A percentile compares a stretch with the other conserved stretches of the same genome.
Evolutionary conservation across 345 rosid genomes (phyloP).

Genomic region (Passiflora organensis): DNA sequence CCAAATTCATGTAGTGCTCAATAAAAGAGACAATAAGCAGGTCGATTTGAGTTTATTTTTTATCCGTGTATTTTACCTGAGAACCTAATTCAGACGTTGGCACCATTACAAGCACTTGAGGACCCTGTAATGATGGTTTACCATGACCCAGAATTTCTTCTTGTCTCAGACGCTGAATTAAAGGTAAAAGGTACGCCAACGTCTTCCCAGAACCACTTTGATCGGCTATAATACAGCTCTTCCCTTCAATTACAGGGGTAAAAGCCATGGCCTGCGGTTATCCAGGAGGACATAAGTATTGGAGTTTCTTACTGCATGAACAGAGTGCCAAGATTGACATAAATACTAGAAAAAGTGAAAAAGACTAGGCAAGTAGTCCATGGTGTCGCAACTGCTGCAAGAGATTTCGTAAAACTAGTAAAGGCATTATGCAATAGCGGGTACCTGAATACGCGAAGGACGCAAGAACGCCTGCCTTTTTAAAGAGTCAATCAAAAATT

Average conservation of each 20-base stretch:
- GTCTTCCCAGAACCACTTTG: slow-evolving; percentile 99
- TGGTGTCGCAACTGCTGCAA: too few species aligned
- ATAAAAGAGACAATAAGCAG: neutral
- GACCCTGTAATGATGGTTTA: slow-evolving; percentile 52
- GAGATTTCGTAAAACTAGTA: too few species aligned
- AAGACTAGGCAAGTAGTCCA: too few species aligned
- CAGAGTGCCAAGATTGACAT: too few species aligned
- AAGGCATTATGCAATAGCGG: too few species aligned
- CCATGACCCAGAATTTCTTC: slow-evolving; percentile 73
- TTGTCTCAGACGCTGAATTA: slow-evolving; percentile 77
- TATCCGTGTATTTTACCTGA: slow-evolving; percentile 45
- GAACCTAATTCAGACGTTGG: slow-evolving; percentile 98
- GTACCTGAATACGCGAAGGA: too few species aligned
- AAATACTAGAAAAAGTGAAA: too few species aligned
- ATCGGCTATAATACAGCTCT: slow-evolving; percentile 85
- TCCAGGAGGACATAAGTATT: too few species aligned
- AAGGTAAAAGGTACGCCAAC: slow-evolving; percentile 76
- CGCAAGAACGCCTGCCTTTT: too few species aligned
- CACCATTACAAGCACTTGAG: slow-evolving; percentile 68
- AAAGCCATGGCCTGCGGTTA: slow-evolving; percentile 82
- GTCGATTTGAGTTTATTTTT: neutral
- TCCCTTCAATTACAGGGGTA: slow-evolving; percentile 59
- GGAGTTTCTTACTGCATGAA: too few species aligned
- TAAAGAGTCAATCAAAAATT: too few species aligned
- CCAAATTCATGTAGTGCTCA: neutral